Evolutionary conservation across 768 basidiomycete genomes (phyloP).

Genomic region (Pholiota conissans): DNA sequence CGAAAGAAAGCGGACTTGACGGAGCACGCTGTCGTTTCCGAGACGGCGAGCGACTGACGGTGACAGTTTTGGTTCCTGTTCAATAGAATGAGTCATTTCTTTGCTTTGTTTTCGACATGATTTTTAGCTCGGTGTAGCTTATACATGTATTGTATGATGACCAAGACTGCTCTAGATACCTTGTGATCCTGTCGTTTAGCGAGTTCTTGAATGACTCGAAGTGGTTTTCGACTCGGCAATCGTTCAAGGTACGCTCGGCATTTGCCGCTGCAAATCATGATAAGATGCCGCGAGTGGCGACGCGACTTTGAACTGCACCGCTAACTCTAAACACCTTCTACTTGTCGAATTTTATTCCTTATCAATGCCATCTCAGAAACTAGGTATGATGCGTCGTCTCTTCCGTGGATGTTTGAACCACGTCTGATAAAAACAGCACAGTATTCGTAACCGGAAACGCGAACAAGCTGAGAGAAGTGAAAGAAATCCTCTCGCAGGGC

Average conservation of each 20-base stretch:
- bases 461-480: slow-evolving; percentile 90
- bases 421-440: slow-evolving; percentile 26
- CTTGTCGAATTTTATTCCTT: background rate
- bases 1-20: slow-evolving; percentile 15
- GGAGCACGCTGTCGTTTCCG: background rate
- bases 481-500: slow-evolving; percentile 72
- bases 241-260: background rate
- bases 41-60: background rate
- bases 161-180: background rate
- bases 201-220: background rate
- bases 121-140: no score
- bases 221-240: background rate
- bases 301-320: background rate
- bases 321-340: background rate
- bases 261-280: background rate
- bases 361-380: slow-evolving; percentile 15
- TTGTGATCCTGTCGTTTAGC: background rate
- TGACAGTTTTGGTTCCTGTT: background rate
- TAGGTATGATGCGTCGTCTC: slow-evolving; percentile 7
- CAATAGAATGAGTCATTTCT: background rate
- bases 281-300: background rate
- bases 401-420: background rate
- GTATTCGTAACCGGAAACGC: slow-evolving; percentile 95
- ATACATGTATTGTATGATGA: no score
- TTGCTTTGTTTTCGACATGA: background rate